A percentile compares a stretch with the other conserved stretches of the same genome.
Conservation (phyloP, 352 stramenopile genomes). For the Phytophthora hybrid region DNA sequence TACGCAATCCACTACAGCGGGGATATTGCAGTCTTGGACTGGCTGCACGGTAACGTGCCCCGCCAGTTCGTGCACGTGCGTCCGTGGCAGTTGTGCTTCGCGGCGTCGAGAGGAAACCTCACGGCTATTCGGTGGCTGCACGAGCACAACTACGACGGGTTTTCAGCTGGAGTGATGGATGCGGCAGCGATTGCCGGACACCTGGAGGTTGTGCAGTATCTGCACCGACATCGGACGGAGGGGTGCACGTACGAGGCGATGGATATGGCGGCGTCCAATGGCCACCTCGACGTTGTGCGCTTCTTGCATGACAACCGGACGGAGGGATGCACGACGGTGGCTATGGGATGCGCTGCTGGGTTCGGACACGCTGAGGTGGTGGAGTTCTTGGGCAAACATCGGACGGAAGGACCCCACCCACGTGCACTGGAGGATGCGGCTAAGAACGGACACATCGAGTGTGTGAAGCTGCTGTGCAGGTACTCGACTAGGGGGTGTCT, state of each 20-base stretch:
- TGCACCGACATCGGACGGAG: constrained; percentile 35
- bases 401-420: constrained; percentile 41
- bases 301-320: constrained; percentile 43
- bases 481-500: constrained; percentile 40
- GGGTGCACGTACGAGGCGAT: constrained; percentile 44
- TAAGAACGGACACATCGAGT: constrained; percentile 41
- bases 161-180: constrained; percentile 40
- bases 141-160: constrained; percentile 28
- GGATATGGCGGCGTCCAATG: constrained; percentile 46
- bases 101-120: constrained; percentile 39
- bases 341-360: constrained; percentile 39
- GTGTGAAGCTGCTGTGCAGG: constrained; percentile 33
- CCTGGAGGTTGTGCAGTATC: constrained; percentile 39
- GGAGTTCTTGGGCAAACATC: constrained; percentile 40
- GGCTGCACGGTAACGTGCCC: constrained; percentile 33
- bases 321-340: constrained; percentile 42
- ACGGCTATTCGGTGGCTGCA: constrained; percentile 38
- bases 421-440: constrained; percentile 46
- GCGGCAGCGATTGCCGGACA: constrained; percentile 34
- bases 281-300: constrained; percentile 37
- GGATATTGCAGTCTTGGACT: constrained; percentile 35
- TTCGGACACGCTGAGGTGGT: constrained; percentile 41
- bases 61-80: constrained; percentile 33
- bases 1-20: constrained; percentile 40
- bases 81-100: constrained; percentile 42